These are phyloP conservation scores for Picochlorum sp. DNA, from an alignment of 139 green algal genomes.

Conservation along the genomic window DNA sequence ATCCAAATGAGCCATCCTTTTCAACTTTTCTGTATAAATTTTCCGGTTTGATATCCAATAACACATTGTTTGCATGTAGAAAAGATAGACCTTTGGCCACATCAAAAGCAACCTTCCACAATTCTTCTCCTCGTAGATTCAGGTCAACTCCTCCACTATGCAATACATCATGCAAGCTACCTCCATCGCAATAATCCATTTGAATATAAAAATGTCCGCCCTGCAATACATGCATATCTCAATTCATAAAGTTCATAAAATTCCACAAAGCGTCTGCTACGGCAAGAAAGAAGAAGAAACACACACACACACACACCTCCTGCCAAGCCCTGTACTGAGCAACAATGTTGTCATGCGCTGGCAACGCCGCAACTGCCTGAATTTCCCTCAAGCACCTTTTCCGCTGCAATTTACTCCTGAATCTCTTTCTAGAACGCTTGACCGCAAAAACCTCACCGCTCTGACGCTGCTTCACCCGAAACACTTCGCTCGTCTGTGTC, in stretches of 20 bases:
- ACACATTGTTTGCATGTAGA: constrained; percentile 52
- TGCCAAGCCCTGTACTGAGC: constrained; percentile 68
- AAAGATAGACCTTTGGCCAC: constrained; percentile 51
- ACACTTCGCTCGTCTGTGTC: constrained; percentile 51
- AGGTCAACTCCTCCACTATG: background rate
- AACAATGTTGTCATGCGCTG: constrained; percentile 63
- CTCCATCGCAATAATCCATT: constrained; percentile 52
- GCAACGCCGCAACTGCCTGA: constrained; percentile 45
- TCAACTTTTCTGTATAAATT: constrained; percentile 50
- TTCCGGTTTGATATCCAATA: constrained; percentile 80
- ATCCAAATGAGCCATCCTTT: constrained; percentile 17
- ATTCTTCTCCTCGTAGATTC: constrained; percentile 12
- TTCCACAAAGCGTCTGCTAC: background rate
- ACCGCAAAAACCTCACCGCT: constrained; percentile 47
- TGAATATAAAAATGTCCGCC: constrained; percentile 68
- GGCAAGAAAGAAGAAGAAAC: background rate
- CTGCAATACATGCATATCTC: background rate
- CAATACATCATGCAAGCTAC: constrained; percentile 32
- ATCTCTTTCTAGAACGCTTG: constrained; percentile 34
- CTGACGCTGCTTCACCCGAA: constrained; percentile 39
- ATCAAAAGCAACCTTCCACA: constrained; percentile 31
- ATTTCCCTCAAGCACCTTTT: constrained; percentile 57
- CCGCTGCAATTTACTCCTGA: constrained; percentile 38
- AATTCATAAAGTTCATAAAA: background rate
- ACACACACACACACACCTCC: constrained; percentile 26